Evolutionary conservation across 345 rosid genomes (phyloP), one percentile per base, ranked within the genome.

Genomic region (Populus deltoides): DNA sequence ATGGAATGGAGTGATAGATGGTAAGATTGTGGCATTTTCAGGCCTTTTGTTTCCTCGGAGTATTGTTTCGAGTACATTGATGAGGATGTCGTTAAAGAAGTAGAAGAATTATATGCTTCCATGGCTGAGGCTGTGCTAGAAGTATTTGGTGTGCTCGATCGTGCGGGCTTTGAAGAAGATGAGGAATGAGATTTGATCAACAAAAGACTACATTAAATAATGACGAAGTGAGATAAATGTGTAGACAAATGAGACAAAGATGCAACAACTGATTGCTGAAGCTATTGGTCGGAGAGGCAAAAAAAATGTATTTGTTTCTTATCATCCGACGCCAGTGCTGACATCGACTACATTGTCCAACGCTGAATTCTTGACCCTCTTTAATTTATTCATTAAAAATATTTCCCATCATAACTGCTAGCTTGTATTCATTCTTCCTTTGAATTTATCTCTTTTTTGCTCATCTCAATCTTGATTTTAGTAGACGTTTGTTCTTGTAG

Each of bases 1-100:
- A 89, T 88, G 1, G 93, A 80, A 82, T 90, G 93, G 31, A 94
- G 92, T 1, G 88, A 82, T 16, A 81, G 74, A 51, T 79, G 74
- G 80, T 77, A 87, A 6, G 86, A 41, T 62, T 82, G 83, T 1
- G 79, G 55, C 41, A 7, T 66, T 57, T 43, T 77, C 20, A 55
- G 63, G 1, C 6, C 72, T 22, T 55, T 71, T 27, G 38, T 73
- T 81, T 75, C 76, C 22, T 7, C 76, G 75, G 75, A 53, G 73
- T 71, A 43, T 35, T 35, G 43, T 7, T 77, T 38, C 2, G 68
- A 47, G 79, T 66, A n/a, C 71, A 47, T 43, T 16, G 75, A 51
- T 12, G 55, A 71, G 65, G 85, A 62, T 24, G 89, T 79, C 5
- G 84, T 82, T 51, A 83, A 85, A 4, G 83, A 70, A 12, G 75